Conservation (phyloP, 2,329 filamentous ascomycete genomes). For the Metarhizium guizhouense region DNA sequence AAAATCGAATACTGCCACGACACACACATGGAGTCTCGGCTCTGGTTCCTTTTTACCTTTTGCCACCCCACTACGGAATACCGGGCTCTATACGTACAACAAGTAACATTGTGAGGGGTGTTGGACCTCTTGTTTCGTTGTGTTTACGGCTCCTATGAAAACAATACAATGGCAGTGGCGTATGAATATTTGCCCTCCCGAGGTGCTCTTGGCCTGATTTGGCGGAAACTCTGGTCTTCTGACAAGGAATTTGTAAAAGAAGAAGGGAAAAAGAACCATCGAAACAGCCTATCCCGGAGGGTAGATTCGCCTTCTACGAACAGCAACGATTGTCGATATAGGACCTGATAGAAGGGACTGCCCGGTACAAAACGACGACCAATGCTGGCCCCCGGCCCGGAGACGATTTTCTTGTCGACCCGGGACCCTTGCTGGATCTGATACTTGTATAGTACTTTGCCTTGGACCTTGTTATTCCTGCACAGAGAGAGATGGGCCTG, state of each 20-base stretch:
- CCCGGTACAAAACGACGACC: neutral
- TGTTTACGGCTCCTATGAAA: neutral
- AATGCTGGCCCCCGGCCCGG: neutral
- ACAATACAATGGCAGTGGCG: no score
- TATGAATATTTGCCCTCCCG: no score
- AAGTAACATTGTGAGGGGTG: no score
- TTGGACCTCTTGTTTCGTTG: no score
- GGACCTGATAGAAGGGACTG: no score
- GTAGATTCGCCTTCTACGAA: no score
- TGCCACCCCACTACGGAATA: conserved; percentile 7
- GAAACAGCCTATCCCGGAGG: no score
- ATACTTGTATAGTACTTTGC: neutral
- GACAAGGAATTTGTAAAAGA: neutral
- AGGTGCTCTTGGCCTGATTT: no score
- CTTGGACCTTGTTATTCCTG: neutral
- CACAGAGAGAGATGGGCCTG: neutral
- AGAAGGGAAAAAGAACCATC: no score
- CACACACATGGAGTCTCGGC: conserved; percentile 1
- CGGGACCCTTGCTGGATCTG: neutral
- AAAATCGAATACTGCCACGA: conserved; percentile 1
- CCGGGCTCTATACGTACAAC: no score
- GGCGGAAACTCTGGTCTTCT: neutral
- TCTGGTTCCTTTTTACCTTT: conserved; percentile 3
- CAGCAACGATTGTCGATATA: no score
- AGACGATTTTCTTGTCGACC: neutral